Percentiles rank a stretch among this genome's conserved stretches.
Evolutionary conservation across 176 grass and related monocot genomes (phyloP).

Genomic region (Rhynchospora tenuis): DNA sequence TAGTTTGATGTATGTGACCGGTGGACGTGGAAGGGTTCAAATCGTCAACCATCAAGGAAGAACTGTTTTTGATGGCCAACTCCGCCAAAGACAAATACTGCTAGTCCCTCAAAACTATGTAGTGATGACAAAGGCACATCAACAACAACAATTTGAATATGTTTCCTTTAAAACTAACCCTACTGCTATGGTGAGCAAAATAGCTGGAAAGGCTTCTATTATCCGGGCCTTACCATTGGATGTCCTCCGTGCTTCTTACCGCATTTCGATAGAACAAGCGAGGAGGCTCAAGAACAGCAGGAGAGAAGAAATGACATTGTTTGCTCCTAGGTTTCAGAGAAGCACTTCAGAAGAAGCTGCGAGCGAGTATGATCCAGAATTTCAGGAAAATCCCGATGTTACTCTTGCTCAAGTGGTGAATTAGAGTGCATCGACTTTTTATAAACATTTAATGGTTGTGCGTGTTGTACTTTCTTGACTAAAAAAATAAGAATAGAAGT

Average conservation of each 20-base stretch:
- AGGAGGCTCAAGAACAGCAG: constrained; percentile 25
- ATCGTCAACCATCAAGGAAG: not conserved
- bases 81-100: constrained; percentile 22
- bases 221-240: constrained; percentile 13
- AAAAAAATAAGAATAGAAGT: too few relatives aligned
- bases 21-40: constrained; percentile 17
- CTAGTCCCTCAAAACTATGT: constrained; percentile 28
- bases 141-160: constrained; percentile 12
- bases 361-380: not conserved
- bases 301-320: constrained; percentile 15
- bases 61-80: constrained; percentile 20
- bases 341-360: not conserved
- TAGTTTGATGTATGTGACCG: constrained; percentile 32
- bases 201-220: constrained; percentile 21
- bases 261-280: constrained; percentile 25
- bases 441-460: not conserved
- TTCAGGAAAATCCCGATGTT: not conserved
- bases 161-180: constrained; percentile 27
- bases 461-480: too few relatives aligned
- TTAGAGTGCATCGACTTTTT: not conserved
- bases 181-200: constrained; percentile 10
- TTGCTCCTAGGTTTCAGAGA: constrained; percentile 19
- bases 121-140: constrained; percentile 3
- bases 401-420: constrained; percentile 1
- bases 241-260: constrained; percentile 17